Evolutionary conservation across 805 yeast genomes (phyloP), one percentile per base, ranked within the genome.

Genomic region (Kodamaea restingae): DNA sequence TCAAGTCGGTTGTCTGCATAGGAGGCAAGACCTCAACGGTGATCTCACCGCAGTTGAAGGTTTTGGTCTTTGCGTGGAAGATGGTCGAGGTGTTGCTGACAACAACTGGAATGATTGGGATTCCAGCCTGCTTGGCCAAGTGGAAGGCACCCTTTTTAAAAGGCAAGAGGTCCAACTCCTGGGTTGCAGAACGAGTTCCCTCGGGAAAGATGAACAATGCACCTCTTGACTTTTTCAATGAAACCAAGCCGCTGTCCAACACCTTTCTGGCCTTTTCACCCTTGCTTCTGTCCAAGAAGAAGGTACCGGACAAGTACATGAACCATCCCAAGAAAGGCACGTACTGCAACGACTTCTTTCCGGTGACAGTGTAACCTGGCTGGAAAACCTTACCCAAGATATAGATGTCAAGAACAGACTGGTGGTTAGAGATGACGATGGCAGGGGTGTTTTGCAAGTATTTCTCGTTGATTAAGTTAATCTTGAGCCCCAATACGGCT

Each of bases 131-230:
- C 46, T 85, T 84, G 6, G 99, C 99, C 55, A 93, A 74, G 63
- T 93, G 97, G 80, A 93, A 93, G 0, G 98, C 97, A 40, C 99
- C 99, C 59, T 93, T 93, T 63, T 93, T 93, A 67, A 93, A 88
- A 1, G 95, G 95, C 36, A 88, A 71, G 58, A 93, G 64, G 3
- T 72, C 78, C 36, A 95, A 81, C 25, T 71, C 72, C 17, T 76
- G 63, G 8, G 84, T 65, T 47, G 82, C 84, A 0, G 97, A 88
- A 62, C 99, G 78, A 2, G 98, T 93, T 18, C 99, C 99, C 63
- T 93, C 99, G 18, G 98, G 96, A 71, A 90, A 93, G 65, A 93
- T 79, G 74, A 82, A 93, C 17, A 93, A 72, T 11, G 84, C 86
- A 51, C 90, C 81, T 54, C 80, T 78, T 35, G 80, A 70, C 4